Evolutionary conservation across 192 early-diverging fungal species (phyloP).

Genomic region (Mortierella hygrophila): DNA sequence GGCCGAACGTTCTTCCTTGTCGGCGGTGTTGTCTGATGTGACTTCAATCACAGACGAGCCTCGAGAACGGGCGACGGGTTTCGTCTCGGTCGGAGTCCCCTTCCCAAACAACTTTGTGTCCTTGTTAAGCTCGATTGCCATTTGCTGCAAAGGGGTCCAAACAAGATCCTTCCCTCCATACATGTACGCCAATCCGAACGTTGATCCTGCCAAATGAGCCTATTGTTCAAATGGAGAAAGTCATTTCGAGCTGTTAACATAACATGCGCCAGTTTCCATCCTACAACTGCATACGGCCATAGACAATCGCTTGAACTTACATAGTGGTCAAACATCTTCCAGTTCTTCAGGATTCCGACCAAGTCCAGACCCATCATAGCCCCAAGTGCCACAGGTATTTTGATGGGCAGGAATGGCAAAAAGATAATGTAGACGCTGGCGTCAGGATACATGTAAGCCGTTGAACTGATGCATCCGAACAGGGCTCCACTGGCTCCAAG

Average conservation of each 20-base stretch:
- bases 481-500: constrained; percentile 90
- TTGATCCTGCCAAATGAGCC: constrained; percentile 78
- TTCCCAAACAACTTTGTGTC: constrained; percentile 38
- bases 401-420: constrained; percentile 66
- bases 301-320: constrained; percentile 57
- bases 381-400: constrained; percentile 73
- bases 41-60: background rate
- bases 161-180: constrained; percentile 62
- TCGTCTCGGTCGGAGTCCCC: background rate
- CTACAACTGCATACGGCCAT: background rate
- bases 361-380: constrained; percentile 80
- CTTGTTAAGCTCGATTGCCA: constrained; percentile 51
- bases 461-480: constrained; percentile 76
- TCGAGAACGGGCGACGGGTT: background rate
- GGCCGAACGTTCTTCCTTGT: constrained; percentile 20
- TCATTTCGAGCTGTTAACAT: background rate
- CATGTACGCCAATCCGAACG: constrained; percentile 70
- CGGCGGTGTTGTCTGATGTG: background rate
- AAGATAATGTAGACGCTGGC: constrained; percentile 72
- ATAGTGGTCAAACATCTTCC: constrained; percentile 83
- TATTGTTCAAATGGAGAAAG: constrained; percentile 11
- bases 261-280: background rate
- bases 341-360: constrained; percentile 76
- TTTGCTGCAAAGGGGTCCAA: constrained; percentile 58
- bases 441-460: constrained; percentile 69